Conservation (phyloP, 176 grass and related monocot species). For the Aegilops tauschii region DNA sequence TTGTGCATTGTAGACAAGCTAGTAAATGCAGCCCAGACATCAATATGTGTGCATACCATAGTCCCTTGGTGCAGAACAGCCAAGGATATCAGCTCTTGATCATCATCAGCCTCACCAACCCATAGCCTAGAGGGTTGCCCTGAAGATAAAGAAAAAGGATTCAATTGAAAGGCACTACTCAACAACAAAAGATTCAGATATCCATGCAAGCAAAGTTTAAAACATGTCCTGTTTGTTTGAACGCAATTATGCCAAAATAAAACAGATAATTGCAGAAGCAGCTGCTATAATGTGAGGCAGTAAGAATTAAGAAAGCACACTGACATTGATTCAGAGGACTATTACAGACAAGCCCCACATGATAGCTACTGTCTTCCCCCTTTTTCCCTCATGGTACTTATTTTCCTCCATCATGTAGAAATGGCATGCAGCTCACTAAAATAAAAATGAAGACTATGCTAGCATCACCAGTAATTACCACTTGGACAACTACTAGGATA, state of each 20-base stretch:
- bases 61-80: slow-evolving; percentile 59
- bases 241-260: slow-evolving; percentile 8
- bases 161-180: slow-evolving; percentile 14
- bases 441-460: slow-evolving; percentile 17
- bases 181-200: slow-evolving; percentile 14
- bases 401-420: neutral
- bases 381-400: neutral
- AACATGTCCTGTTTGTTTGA: slow-evolving; percentile 7
- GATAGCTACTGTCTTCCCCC: neutral
- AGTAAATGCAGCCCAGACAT: slow-evolving; percentile 19
- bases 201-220: slow-evolving; percentile 15
- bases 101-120: slow-evolving; percentile 75
- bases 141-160: slow-evolving; percentile 34
- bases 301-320: neutral
- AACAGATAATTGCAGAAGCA: neutral
- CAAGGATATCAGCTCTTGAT: slow-evolving; percentile 72
- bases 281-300: neutral
- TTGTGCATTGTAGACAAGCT: slow-evolving; percentile 1
- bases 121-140: slow-evolving; percentile 66
- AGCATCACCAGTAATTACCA: slow-evolving; percentile 22
- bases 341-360: neutral
- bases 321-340: neutral
- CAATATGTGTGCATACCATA: slow-evolving; percentile 45
- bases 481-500: neutral
- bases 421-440: neutral